A percentile compares a stretch with the other conserved stretches of the same genome.
phyloP scores from a whole-genome alignment of 2,329 filamentous ascomycete genomes.

The Magnaporthiopsis incrustans region DNA sequence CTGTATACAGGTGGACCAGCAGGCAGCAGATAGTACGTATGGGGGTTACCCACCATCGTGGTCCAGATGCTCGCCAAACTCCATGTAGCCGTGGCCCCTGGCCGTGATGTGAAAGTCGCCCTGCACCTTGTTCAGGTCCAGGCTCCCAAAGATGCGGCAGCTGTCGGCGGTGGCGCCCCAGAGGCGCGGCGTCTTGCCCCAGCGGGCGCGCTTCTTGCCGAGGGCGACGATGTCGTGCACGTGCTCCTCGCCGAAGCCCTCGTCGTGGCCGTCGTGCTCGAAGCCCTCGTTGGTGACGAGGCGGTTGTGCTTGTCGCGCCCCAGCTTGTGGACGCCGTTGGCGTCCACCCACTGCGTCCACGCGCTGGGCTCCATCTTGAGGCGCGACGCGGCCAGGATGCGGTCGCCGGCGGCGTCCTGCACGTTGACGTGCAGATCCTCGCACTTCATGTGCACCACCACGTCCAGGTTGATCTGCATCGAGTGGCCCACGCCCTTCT shows the following conservation, averaged over 20 bases:
- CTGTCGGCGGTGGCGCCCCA: slow-evolving; percentile 49
- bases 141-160: slow-evolving; percentile 81
- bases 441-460: slow-evolving; percentile 83
- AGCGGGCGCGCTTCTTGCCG: slow-evolving; percentile 53
- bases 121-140: slow-evolving; percentile 94
- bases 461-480: slow-evolving; percentile 94
- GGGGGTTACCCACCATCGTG: slow-evolving; percentile 57
- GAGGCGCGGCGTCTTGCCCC: slow-evolving; percentile 67
- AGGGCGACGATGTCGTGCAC: slow-evolving; percentile 84
- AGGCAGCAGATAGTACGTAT: no score
- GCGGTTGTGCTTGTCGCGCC: slow-evolving; percentile 45
- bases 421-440: slow-evolving; percentile 88
- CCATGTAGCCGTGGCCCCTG: slow-evolving; percentile 87
- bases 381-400: slow-evolving; percentile 69
- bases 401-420: slow-evolving; percentile 91
- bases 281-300: slow-evolving; percentile 50
- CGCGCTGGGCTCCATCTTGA: slow-evolving; percentile 68
- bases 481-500: slow-evolving; percentile 78
- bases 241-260: slow-evolving; percentile 71
- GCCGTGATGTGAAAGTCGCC: slow-evolving; percentile 98
- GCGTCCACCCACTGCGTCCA: slow-evolving; percentile 77
- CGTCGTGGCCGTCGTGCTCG: slow-evolving; percentile 46
- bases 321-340: slow-evolving; percentile 56
- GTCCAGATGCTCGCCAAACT: slow-evolving; percentile 70
- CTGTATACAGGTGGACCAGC: not conserved